Evolutionary conservation across 2,329 filamentous ascomycete genomes (phyloP).

Genomic region (Neofusicoccum ribis): DNA sequence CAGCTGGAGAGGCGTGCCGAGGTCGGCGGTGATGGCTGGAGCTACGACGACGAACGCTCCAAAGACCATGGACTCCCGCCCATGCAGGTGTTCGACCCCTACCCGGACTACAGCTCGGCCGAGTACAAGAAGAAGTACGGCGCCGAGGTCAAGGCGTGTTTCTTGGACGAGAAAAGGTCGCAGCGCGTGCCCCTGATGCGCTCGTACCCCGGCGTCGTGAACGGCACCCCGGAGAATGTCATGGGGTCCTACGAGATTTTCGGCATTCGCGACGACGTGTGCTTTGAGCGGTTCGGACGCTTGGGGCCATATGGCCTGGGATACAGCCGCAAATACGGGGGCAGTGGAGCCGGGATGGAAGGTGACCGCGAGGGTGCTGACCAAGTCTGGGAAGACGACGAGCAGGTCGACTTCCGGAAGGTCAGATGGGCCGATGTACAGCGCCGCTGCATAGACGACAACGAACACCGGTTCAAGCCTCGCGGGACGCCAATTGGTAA

Average conservation of each 20-base stretch:
- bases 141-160: constrained; percentile 69
- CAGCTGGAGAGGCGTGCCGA: constrained; percentile 26
- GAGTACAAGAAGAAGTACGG: constrained; percentile 59
- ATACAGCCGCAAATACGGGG: constrained; percentile 76
- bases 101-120: constrained; percentile 62
- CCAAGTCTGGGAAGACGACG: constrained; percentile 69
- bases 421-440: constrained; percentile 81
- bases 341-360: constrained; percentile 80
- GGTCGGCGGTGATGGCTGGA: constrained; percentile 33
- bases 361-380: constrained; percentile 82
- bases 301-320: constrained; percentile 88
- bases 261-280: constrained; percentile 78
- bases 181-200: constrained; percentile 69
- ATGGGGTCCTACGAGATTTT: constrained; percentile 85
- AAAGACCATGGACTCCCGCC: constrained; percentile 32
- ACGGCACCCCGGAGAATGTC: constrained; percentile 80
- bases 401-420: constrained; percentile 73
- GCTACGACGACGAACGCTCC: constrained; percentile 12
- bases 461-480: constrained; percentile 66
- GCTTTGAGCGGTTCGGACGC: constrained; percentile 88
- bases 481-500: constrained; percentile 27
- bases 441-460: constrained; percentile 69
- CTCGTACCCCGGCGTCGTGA: constrained; percentile 74
- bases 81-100: constrained; percentile 62
- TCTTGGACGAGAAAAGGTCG: constrained; percentile 67